Percentiles rank a stretch among this genome's conserved stretches.
These are phyloP conservation scores for Lasiodiplodia hormozganensis DNA, from an alignment of 2,329 filamentous ascomycete genomes.

Conservation along the genomic window DNA sequence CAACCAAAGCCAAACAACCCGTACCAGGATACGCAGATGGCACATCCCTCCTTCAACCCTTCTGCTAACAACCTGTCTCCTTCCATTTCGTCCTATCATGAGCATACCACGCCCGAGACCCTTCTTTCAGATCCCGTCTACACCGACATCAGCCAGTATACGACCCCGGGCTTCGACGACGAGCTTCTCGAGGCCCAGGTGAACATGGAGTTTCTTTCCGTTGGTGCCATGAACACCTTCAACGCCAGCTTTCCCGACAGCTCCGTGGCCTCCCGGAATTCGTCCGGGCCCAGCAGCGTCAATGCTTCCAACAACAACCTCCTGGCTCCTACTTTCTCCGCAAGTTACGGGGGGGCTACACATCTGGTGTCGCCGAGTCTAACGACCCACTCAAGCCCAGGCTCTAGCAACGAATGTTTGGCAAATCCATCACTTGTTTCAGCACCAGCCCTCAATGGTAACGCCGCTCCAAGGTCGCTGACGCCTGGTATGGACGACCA, in stretches of 20 bases:
- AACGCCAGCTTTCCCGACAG: conserved; percentile 11
- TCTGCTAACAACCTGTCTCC: conserved; percentile 45
- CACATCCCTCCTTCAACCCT: conserved; percentile 30
- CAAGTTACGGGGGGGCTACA: conserved; percentile 33
- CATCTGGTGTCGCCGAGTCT: conserved; percentile 46
- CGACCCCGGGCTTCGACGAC: conserved; percentile 39
- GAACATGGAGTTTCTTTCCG: conserved; percentile 1
- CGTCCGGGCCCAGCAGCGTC: conserved; percentile 13
- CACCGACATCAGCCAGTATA: conserved; percentile 41
- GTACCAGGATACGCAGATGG: conserved; percentile 20
- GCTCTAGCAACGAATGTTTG: conserved; percentile 32
- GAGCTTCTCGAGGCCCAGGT: conserved; percentile 9
- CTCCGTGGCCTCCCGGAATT: conserved; percentile 2
- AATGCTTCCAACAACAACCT: conserved; percentile 21
- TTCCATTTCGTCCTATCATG: conserved; percentile 42
- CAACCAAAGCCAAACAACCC: conserved; percentile 9
- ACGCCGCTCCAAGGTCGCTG: conserved; percentile 3
- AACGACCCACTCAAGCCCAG: conserved; percentile 47
- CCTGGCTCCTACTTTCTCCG: conserved; percentile 11
- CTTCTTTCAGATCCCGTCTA: conserved; percentile 45
- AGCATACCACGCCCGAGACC: conserved; percentile 46
- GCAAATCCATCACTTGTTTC: conserved; percentile 18
- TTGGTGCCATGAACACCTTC: conserved; percentile 12
- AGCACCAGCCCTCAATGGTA: not conserved
- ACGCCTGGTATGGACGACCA: conserved; percentile 4